Percentiles rank a stretch among this genome's conserved stretches.
Evolutionary conservation across 2,329 filamentous ascomycete genomes (phyloP).

Genomic region (Fusarium sulawesiense): DNA sequence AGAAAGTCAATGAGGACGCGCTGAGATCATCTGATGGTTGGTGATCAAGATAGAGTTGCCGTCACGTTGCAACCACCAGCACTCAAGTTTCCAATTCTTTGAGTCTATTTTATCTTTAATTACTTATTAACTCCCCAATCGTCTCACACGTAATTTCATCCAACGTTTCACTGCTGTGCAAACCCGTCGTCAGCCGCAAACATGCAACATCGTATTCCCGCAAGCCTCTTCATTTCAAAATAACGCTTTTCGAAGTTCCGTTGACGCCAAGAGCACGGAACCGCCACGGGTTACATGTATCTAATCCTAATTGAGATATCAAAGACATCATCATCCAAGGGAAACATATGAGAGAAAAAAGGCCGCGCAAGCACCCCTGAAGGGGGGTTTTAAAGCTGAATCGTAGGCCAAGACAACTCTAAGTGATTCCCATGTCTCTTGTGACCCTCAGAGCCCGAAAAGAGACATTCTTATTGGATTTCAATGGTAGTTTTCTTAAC

Average conservation of each 20-base stretch:
- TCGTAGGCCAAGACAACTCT: slow-evolving; percentile 11
- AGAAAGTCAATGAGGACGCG: neutral
- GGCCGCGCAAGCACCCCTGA: slow-evolving; percentile 22
- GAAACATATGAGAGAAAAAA: neutral
- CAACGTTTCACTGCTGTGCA: neutral
- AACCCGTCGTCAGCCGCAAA: neutral
- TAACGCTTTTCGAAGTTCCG: neutral
- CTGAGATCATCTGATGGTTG: neutral
- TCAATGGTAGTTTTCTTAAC: slow-evolving; percentile 3
- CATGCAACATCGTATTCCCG: slow-evolving; percentile 1
- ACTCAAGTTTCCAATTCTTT: neutral
- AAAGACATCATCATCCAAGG: slow-evolving; percentile 19
- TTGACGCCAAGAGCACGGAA: neutral
- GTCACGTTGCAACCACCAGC: slow-evolving; percentile 2
- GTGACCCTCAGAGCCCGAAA: neutral
- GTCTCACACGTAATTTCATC: neutral
- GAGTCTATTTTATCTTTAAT: neutral
- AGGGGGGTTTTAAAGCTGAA: neutral
- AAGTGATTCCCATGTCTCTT: slow-evolving; percentile 21
- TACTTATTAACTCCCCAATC: neutral
- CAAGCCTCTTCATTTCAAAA: slow-evolving; percentile 8
- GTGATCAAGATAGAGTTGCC: slow-evolving; percentile 8
- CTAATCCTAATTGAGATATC: slow-evolving; percentile 27
- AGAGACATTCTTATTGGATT: slow-evolving; percentile 4
- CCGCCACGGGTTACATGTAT: slow-evolving; percentile 7